Evolutionary conservation across 2,329 filamentous ascomycete genomes (phyloP).

Genomic region (Rhytidhysteron rufulum): DNA sequence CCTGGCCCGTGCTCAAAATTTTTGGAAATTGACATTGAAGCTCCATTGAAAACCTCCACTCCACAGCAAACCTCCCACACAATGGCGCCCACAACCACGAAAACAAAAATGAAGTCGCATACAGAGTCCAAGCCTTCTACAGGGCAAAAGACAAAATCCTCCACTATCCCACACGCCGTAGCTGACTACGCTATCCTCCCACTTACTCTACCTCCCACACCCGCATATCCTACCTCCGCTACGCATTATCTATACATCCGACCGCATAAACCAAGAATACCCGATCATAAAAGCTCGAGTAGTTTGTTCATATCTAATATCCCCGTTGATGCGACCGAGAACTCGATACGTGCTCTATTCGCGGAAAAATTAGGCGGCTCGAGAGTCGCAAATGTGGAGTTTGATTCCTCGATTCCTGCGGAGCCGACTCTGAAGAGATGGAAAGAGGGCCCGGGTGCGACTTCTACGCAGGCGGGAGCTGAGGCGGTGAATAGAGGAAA

Average conservation of each 20-base stretch:
- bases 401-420: slow-evolving; percentile 50
- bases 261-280: slow-evolving; percentile 69
- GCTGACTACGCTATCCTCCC: slow-evolving; percentile 67
- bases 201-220: slow-evolving; percentile 50
- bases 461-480: slow-evolving; percentile 33
- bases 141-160: slow-evolving; percentile 13
- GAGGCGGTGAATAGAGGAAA: slow-evolving; percentile 39
- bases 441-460: slow-evolving; percentile 19
- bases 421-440: slow-evolving; percentile 47
- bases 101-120: slow-evolving; percentile 13
- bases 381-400: slow-evolving; percentile 72
- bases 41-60: too few relatives aligned
- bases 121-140: slow-evolving; percentile 13
- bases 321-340: slow-evolving; percentile 76
- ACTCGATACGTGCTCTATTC: slow-evolving; percentile 74
- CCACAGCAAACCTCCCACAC: too few relatives aligned
- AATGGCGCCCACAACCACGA: slow-evolving; percentile 14
- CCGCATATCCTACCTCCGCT: slow-evolving; percentile 51
- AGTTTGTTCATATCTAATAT: slow-evolving; percentile 90
- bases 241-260: slow-evolving; percentile 86
- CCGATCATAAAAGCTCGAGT: slow-evolving; percentile 62
- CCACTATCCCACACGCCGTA: slow-evolving; percentile 32
- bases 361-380: slow-evolving; percentile 69
- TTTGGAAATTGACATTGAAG: too few relatives aligned
- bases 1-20: too few relatives aligned